These are phyloP conservation scores for Phaeotremella fagi DNA, from an alignment of 768 basidiomycete species.

Conservation along the genomic window DNA sequence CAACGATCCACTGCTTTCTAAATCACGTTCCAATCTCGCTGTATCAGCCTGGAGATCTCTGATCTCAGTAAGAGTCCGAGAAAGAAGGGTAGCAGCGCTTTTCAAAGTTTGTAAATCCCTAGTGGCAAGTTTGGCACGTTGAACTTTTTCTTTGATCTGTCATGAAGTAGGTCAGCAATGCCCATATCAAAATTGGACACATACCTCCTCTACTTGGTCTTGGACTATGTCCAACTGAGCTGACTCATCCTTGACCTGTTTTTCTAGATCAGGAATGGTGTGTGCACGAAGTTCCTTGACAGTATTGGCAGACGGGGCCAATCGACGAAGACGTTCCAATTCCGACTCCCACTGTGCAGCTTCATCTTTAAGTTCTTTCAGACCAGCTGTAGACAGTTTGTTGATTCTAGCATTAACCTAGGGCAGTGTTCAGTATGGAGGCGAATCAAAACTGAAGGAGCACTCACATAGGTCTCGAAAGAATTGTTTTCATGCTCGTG, in stretches of 20 bases:
- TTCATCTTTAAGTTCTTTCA: constrained; percentile 52
- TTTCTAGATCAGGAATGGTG: constrained; percentile 59
- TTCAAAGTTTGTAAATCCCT: constrained; percentile 54
- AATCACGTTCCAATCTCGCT: constrained; percentile 60
- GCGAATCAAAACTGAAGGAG: not conserved
- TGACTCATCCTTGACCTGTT: constrained; percentile 57
- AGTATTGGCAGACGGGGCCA: constrained; percentile 59
- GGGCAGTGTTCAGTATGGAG: constrained; percentile 6
- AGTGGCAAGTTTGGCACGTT: constrained; percentile 57
- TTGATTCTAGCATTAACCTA: constrained; percentile 66
- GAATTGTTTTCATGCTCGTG: constrained; percentile 53
- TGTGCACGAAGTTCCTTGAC: constrained; percentile 59
- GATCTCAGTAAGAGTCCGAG: constrained; percentile 41
- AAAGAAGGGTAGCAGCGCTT: constrained; percentile 44
- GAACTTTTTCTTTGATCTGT: constrained; percentile 58
- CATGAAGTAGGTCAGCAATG: not conserved
- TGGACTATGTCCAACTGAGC: constrained; percentile 56
- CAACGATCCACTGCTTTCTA: constrained; percentile 66
- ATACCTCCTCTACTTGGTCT: constrained; percentile 61
- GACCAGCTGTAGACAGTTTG: constrained; percentile 54
- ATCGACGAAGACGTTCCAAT: constrained; percentile 56
- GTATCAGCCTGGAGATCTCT: constrained; percentile 60
- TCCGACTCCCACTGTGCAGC: constrained; percentile 61
- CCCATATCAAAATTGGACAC: constrained; percentile 7
- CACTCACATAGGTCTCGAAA: constrained; percentile 68